Base-by-base conservation (phyloP, 768 basidiomycete genomes). In the Panaeolus cyanescens region DNA sequence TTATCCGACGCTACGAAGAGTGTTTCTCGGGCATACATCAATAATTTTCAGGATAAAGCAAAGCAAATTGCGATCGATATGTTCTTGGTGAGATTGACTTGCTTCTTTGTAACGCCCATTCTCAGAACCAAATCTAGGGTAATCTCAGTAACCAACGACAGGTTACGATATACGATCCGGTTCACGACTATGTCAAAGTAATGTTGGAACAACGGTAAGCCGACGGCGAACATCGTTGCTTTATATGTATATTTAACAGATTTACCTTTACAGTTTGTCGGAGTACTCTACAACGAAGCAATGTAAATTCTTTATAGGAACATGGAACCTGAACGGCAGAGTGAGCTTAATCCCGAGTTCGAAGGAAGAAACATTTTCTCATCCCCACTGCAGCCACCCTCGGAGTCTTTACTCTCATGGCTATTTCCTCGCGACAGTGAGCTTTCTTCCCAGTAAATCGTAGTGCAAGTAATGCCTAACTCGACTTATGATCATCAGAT, bases 1-100 rank as follows among this genome's bases (percentile, higher is more conserved):
- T 75, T 99, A 22, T 95, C 94, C 5, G 96, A 99, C 77, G 97
- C 96, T 3, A 96, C 95, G 4, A 99, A 99, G 74, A 96, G 93
- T 68, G 91, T 94, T 32, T 94, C 93, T 3, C 86, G 96, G 62
- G 96, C 96, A 34, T 99, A 98, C 69, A 96, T 98, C 69, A 97
- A 96, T 69, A 98, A 98, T 71, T 97, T 99, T 71, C 92, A 96
- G 68, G 97, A 99, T 72, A 92, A 93, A 72, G 87, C 84, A 34
- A 99, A 99, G 71, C 97, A 99, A 69, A 73, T 84, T 3, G 95
- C 96, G 0, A 99, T 99, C 62, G 97, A 99, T 71, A 91, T 95
- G 85, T 92, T 99, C 68, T 80, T 99, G 68, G 96, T 96, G 58
- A 42, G 87, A 74, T 59, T 62, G 8, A 25, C 30, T 45, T 55